These are phyloP conservation scores for Pseudonectria foliicola DNA, from an alignment of 2,329 filamentous ascomycete species.

Conservation along the genomic window DNA sequence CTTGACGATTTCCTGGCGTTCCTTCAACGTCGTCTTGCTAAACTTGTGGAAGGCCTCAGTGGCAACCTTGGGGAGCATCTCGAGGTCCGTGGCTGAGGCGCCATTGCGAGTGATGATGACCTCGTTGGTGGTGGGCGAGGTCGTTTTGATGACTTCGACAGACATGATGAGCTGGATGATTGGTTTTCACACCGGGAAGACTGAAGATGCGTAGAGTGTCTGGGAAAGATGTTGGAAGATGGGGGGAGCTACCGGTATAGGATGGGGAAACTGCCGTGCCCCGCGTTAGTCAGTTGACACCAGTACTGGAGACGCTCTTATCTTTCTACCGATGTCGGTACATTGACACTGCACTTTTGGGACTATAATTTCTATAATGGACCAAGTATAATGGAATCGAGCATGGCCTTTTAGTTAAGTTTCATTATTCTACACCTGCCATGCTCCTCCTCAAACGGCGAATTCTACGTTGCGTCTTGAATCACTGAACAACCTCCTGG, in stretches of 20 bases:
- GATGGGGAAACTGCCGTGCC: too few relatives aligned
- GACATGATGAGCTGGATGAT: constrained; percentile 43
- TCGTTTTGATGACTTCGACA: constrained; percentile 62
- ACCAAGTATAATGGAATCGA: too few relatives aligned
- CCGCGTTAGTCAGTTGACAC: too few relatives aligned
- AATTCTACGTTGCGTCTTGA: too few relatives aligned
- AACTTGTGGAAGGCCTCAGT: constrained; percentile 70
- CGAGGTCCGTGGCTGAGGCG: constrained; percentile 61
- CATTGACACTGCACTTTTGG: constrained; percentile 8
- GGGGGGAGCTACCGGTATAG: too few relatives aligned
- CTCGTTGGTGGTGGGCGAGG: constrained; percentile 86
- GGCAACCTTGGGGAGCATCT: constrained; percentile 63
- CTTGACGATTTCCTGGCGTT: constrained; percentile 73
- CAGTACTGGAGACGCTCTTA: too few relatives aligned
- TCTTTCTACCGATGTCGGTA: constrained; percentile 18
- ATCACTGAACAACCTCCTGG: too few relatives aligned
- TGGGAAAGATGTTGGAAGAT: constrained; percentile 2
- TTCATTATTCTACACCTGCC: too few relatives aligned
- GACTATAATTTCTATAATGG: too few relatives aligned
- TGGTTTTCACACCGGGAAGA: not conserved
- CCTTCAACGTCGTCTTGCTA: constrained; percentile 64
- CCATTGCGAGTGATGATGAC: constrained; percentile 73
- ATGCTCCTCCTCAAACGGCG: too few relatives aligned
- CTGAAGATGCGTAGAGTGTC: constrained; percentile 1
- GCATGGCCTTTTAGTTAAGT: too few relatives aligned